Conservation (phyloP, 225 moss, liverwort and hornwort genomes). For the Climacium dendroides region DNA sequence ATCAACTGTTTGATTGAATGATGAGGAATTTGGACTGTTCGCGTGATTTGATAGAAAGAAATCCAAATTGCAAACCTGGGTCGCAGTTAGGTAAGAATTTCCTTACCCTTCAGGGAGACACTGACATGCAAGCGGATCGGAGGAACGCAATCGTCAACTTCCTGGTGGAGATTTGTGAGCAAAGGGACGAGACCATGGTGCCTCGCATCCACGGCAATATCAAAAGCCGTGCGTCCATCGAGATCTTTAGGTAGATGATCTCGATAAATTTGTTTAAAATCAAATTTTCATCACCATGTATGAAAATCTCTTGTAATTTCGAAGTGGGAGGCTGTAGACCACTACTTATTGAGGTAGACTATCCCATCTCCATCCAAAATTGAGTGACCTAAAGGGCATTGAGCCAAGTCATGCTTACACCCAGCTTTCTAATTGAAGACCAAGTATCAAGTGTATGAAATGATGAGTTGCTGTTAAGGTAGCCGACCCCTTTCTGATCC, state of each 20-base stretch:
- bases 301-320: not conserved
- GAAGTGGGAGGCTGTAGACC: not conserved
- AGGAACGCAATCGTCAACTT: not conserved
- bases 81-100: not conserved
- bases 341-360: not conserved
- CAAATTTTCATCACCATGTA: not conserved
- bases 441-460: not conserved
- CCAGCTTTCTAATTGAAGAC: not conserved
- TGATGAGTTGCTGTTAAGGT: not conserved
- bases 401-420: not conserved
- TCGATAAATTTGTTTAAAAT: not conserved
- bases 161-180: not conserved
- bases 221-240: slow-evolving; percentile 17
- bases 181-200: not conserved
- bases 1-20: not conserved
- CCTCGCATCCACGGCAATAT: slow-evolving; percentile 4
- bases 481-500: too few relatives aligned
- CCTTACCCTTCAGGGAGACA: not conserved
- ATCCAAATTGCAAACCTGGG: not conserved
- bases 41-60: not conserved
- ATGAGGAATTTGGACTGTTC: not conserved
- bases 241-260: not conserved
- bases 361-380: not conserved
- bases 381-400: not conserved
- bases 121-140: not conserved